Evolutionary conservation across 1,139 yeast genomes (phyloP).

Genomic region (Sugiyamaella xylanicola): DNA sequence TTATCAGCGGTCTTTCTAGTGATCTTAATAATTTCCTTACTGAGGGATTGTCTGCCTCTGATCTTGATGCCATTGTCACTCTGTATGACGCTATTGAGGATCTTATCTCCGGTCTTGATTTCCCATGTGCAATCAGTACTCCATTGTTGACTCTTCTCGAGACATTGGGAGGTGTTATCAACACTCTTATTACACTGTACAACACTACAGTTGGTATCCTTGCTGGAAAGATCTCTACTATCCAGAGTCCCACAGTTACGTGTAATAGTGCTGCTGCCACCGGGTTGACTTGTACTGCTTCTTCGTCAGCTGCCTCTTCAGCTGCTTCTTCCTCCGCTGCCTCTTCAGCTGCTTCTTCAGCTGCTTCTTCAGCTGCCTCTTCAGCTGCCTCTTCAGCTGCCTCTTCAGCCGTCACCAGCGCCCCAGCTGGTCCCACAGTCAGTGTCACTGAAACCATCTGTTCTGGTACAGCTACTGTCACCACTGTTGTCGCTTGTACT

Average conservation of each 20-base stretch:
- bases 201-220: background rate
- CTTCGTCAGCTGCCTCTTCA: background rate
- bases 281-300: conserved; percentile 1
- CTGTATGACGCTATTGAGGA: conserved; percentile 5
- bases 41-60: conserved; percentile 1
- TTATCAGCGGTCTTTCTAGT: conserved; percentile 1
- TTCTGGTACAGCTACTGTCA: conserved; percentile 13
- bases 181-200: background rate
- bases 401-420: conserved; percentile 10
- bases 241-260: conserved; percentile 1
- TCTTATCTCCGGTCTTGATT: conserved; percentile 1
- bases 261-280: background rate
- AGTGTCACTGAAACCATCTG: conserved; percentile 12
- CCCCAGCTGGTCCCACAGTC: conserved; percentile 10
- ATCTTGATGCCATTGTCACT: conserved; percentile 6
- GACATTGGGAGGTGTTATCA: conserved; percentile 1
- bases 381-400: conserved; percentile 12
- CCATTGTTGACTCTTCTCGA: conserved; percentile 1
- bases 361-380: background rate
- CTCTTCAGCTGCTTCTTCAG: conserved; percentile 3
- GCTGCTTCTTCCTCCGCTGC: background rate
- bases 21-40: background rate
- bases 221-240: conserved; percentile 5
- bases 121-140: conserved; percentile 5
- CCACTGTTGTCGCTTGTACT: conserved; percentile 15